Conservation (phyloP, 2,329 filamentous ascomycete species). For the Aspergillus ibericus region DNA sequence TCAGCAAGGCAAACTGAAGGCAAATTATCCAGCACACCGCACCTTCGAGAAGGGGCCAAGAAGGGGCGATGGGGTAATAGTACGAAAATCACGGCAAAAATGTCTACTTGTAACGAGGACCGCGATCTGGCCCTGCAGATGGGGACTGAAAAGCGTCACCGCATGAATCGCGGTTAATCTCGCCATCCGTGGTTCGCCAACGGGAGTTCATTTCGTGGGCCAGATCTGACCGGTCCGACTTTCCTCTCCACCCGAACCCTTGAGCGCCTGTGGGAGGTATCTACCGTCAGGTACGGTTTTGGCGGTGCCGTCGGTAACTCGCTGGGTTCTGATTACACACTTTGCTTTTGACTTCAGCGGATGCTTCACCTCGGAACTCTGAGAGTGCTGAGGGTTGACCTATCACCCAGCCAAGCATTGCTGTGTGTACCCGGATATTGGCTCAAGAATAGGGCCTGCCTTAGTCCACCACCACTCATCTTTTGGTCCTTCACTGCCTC, state of each 20-base stretch:
- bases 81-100: neutral
- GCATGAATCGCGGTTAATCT: neutral
- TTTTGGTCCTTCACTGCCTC: neutral
- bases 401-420: neutral
- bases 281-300: neutral
- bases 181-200: constrained; percentile 7
- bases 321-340: neutral
- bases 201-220: constrained; percentile 3
- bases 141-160: neutral
- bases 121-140: constrained; percentile 2
- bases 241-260: neutral
- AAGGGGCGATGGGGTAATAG: neutral
- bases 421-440: neutral
- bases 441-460: neutral
- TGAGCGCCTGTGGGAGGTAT: neutral
- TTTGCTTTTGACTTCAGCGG: neutral
- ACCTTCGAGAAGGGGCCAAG: neutral
- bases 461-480: neutral
- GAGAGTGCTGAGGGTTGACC: neutral
- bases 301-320: too few relatives aligned
- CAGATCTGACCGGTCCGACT: constrained; percentile 1
- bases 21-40: neutral
- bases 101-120: neutral
- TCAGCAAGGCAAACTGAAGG: constrained; percentile 1
- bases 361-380: neutral